Conservation (phyloP, 495 filamentous ascomycete genomes). For the Penicillium paxilli region DNA sequence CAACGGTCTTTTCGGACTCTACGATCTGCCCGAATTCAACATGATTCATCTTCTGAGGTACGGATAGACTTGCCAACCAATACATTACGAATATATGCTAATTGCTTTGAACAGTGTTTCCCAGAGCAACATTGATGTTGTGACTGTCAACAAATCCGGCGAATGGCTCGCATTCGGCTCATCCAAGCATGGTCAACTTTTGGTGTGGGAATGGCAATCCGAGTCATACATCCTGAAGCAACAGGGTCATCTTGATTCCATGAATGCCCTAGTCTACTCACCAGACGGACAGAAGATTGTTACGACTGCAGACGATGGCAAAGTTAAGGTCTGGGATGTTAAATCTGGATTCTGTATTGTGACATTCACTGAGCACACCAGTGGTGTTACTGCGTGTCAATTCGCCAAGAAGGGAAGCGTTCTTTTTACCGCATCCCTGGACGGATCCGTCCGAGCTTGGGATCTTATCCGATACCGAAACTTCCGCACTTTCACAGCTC, state of each 20-base stretch:
- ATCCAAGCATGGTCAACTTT: slow-evolving; percentile 86
- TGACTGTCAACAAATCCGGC: slow-evolving; percentile 87
- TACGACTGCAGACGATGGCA: slow-evolving; percentile 92
- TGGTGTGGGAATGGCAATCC: slow-evolving; percentile 99
- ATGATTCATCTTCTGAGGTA: slow-evolving; percentile 82
- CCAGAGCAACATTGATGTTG: slow-evolving; percentile 90
- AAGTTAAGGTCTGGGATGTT: slow-evolving; percentile 97
- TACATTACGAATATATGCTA: slow-evolving; percentile 14
- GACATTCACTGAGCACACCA: slow-evolving; percentile 95
- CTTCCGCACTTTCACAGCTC: slow-evolving; percentile 94
- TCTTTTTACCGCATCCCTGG: slow-evolving; percentile 89
- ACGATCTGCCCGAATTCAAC: slow-evolving; percentile 97
- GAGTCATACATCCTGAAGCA: slow-evolving; percentile 99
- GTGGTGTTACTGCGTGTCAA: slow-evolving; percentile 91
- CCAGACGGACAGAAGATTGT: slow-evolving; percentile 91
- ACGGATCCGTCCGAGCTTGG: slow-evolving; percentile 93
- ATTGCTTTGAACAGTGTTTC: slow-evolving; percentile 68
- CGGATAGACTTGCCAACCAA: neutral
- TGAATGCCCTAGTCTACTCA: slow-evolving; percentile 91
- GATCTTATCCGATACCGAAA: slow-evolving; percentile 95
- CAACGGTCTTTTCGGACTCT: slow-evolving; percentile 87
- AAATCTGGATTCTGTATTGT: slow-evolving; percentile 96
- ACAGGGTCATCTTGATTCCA: slow-evolving; percentile 95
- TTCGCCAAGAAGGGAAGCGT: slow-evolving; percentile 94
- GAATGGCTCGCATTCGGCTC: slow-evolving; percentile 99